phyloP scores from a whole-genome alignment of 192 early-diverging fungal genomes.

The Lunasporangiospora selenospora region DNA sequence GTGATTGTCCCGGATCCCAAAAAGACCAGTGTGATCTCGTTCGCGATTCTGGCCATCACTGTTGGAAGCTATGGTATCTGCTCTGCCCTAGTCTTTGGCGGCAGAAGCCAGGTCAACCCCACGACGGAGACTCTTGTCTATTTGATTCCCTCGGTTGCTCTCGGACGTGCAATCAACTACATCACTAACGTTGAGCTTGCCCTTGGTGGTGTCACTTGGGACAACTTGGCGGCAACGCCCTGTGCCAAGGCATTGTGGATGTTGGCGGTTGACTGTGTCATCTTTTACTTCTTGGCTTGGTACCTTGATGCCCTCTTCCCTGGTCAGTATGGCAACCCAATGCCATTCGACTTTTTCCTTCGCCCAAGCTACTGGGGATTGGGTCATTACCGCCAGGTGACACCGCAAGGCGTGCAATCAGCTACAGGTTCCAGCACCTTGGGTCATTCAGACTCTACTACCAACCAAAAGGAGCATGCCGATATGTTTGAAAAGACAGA shows the following conservation, averaged over 20 bases:
- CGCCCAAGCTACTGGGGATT: conserved; percentile 49
- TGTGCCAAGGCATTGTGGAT: conserved; percentile 37
- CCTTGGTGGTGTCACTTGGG: conserved; percentile 37
- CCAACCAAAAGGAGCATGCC: conserved; percentile 1
- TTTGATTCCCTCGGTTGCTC: conserved; percentile 37
- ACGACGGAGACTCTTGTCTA: conserved; percentile 33
- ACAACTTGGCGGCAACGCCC: conserved; percentile 22
- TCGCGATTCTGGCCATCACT: conserved; percentile 23
- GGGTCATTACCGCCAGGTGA: conserved; percentile 16
- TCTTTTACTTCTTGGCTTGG: conserved; percentile 55
- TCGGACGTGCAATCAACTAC: conserved; percentile 45
- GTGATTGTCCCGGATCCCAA: conserved; percentile 45
- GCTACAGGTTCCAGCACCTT: too few relatives aligned
- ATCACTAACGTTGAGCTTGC: conserved; percentile 39
- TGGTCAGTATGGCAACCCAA: conserved; percentile 31
- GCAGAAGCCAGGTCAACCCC: background rate
- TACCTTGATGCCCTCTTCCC: conserved; percentile 56
- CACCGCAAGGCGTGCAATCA: too few relatives aligned
- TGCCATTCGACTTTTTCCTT: conserved; percentile 51
- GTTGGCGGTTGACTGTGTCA: conserved; percentile 38
- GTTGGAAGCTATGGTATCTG: conserved; percentile 32
- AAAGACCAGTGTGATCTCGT: conserved; percentile 24
- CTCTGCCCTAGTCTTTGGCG: conserved; percentile 33
- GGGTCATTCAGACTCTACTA: too few relatives aligned
- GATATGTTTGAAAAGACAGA: conserved; percentile 46